A percentile compares a stretch with the other conserved stretches of the same genome.
Evolutionary conservation across 1,284 basidiomycete species (phyloP).

Genomic region (Puccinia polysora): DNA sequence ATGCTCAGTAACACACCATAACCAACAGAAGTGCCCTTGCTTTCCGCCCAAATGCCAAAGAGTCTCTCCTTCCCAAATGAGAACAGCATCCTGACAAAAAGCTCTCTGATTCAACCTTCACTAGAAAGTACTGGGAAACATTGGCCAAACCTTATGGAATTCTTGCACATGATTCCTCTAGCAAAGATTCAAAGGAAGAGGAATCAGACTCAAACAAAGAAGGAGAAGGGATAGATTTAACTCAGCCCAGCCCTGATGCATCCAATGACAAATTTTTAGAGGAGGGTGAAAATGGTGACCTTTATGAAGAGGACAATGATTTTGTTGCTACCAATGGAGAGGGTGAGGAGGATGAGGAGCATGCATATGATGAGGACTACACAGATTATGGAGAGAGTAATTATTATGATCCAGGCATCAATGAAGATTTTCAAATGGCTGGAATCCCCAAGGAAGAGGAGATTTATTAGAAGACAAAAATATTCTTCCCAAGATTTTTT

Average conservation of each 20-base stretch:
- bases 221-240: slow-evolving; percentile 3
- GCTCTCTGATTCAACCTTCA: slow-evolving; percentile 19
- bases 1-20: slow-evolving; percentile 12
- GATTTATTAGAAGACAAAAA: no score
- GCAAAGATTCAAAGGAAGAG: neutral
- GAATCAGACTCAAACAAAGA: neutral
- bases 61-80: slow-evolving; percentile 16
- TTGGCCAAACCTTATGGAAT: slow-evolving; percentile 25
- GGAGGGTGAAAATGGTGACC: neutral
- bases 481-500: no score
- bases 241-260: neutral
- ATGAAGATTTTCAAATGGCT: neutral
- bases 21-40: neutral
- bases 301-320: neutral
- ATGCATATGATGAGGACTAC: neutral
- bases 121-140: slow-evolving; percentile 12
- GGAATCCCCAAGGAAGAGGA: neutral
- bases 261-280: neutral
- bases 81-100: slow-evolving; percentile 13
- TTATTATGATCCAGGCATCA: no score
- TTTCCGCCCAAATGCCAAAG: slow-evolving; percentile 25
- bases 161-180: neutral
- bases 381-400: neutral
- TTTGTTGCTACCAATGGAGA: no score
- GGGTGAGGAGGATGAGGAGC: neutral